phyloP scores from a whole-genome alignment of 176 grass and related monocot species.

The Musa itinerans region DNA sequence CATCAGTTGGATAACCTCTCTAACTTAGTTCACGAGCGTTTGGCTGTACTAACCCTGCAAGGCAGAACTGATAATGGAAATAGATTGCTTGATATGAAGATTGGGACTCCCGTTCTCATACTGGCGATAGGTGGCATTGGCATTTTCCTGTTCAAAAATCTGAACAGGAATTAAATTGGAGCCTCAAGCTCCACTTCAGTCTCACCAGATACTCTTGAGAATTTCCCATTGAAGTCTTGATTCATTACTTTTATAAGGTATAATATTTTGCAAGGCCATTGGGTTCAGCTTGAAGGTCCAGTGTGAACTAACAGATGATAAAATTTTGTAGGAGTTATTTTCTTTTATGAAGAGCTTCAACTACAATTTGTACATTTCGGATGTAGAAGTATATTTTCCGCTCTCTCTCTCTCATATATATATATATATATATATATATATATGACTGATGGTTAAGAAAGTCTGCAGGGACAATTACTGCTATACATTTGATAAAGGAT shows the following conservation, averaged over 20 bases:
- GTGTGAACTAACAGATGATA: neutral
- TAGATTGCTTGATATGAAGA: neutral
- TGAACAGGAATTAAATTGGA: constrained; percentile 6
- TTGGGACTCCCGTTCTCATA: neutral
- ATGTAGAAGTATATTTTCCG: neutral
- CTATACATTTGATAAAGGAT: too few species aligned
- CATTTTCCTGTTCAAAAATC: neutral
- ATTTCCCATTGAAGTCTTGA: too few species aligned
- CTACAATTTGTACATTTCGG: neutral
- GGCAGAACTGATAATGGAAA: neutral
- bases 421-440: too few species aligned
- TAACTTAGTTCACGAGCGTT: constrained; percentile 59
- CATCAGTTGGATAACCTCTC: constrained; percentile 80
- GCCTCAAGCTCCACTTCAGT: neutral
- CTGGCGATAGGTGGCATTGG: neutral
- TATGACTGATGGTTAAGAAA: too few species aligned
- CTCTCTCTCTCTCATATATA: too few species aligned
- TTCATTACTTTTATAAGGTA: neutral
- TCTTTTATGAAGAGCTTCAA: neutral
- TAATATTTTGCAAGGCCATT: neutral
- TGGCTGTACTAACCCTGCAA: constrained; percentile 22
- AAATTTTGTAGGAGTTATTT: neutral
- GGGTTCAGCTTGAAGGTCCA: neutral
- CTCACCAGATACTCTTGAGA: neutral
- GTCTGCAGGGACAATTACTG: too few species aligned